These are phyloP conservation scores for Wickerhamomyces alni DNA, from an alignment of 805 yeast species.

Conservation along the genomic window DNA sequence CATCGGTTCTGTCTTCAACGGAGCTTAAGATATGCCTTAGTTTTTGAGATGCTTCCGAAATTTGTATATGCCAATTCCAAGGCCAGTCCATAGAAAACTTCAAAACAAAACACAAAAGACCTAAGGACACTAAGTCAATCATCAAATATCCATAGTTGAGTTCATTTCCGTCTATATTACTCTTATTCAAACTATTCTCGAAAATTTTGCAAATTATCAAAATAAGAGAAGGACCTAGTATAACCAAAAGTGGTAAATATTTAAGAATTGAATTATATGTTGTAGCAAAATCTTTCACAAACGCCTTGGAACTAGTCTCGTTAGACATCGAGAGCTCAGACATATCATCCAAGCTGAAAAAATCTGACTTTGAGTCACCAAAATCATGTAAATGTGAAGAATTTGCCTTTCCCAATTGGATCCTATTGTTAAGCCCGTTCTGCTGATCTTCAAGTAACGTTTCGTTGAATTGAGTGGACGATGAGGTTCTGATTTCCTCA, in stretches of 20 bases:
- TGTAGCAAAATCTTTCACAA: conserved; percentile 5
- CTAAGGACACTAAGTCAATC: conserved; percentile 28
- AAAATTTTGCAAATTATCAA: conserved; percentile 10
- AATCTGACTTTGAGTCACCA: not conserved
- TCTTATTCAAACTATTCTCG: not conserved
- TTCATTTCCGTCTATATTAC: no score
- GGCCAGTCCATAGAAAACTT: conserved; percentile 35
- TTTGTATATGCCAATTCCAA: conserved; percentile 32
- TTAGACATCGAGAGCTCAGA: not conserved
- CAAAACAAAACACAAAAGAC: conserved; percentile 29
- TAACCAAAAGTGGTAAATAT: conserved; percentile 14
- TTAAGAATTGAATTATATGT: conserved; percentile 12
- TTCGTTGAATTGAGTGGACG: no score
- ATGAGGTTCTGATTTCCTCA: no score
- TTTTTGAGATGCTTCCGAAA: conserved; percentile 15
- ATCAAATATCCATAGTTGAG: conserved; percentile 17
- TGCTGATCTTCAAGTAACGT: no score
- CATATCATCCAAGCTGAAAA: not conserved
- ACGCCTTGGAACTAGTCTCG: not conserved
- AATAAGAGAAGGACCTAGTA: conserved; percentile 14
- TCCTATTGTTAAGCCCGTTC: no score
- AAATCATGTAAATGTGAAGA: not conserved
- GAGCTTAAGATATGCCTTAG: conserved; percentile 5
- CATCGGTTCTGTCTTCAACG: not conserved
- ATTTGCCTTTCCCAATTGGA: not conserved